A percentile compares a stretch with the other conserved stretches of the same genome.
Evolutionary conservation across 1,284 basidiomycete species (phyloP).

Genomic region (Puccinia sorghi): DNA sequence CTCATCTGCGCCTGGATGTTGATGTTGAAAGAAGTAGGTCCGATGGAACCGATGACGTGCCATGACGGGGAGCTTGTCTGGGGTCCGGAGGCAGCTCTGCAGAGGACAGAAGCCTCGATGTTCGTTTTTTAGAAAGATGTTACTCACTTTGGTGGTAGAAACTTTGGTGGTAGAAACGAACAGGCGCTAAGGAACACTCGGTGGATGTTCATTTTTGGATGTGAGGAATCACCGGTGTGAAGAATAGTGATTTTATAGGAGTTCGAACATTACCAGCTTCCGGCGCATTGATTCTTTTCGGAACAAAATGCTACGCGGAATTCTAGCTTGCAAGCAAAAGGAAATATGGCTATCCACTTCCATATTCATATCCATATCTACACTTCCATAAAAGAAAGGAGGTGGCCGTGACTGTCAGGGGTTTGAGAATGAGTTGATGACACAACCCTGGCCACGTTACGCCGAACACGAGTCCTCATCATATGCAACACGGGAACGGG

Average conservation of each 20-base stretch:
- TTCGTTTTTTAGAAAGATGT: not conserved
- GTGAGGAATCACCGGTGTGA: not conserved
- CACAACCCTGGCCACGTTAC: not conserved
- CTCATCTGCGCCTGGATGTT: not conserved
- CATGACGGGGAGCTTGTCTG: not conserved
- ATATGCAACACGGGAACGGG: no score
- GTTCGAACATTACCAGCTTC: not conserved
- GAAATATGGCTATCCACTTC: not conserved
- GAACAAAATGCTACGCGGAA: not conserved
- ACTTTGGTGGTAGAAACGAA: not conserved
- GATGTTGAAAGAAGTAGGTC: not conserved
- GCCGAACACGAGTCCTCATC: no score
- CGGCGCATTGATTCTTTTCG: not conserved
- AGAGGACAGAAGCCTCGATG: not conserved
- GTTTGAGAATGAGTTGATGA: not conserved
- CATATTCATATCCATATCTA: not conserved
- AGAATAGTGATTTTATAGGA: slow-evolving; percentile 2
- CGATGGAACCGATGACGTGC: not conserved
- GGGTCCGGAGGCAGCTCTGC: not conserved
- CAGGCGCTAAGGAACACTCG: not conserved
- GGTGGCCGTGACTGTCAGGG: not conserved
- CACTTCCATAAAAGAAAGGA: not conserved
- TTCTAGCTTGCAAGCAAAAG: not conserved
- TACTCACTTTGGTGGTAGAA: not conserved
- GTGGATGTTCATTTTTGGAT: not conserved